Evolutionary conservation across 1,284 basidiomycete species (phyloP), one percentile per base, ranked within the genome.

Genomic region (Leccinum subfulvum): DNA sequence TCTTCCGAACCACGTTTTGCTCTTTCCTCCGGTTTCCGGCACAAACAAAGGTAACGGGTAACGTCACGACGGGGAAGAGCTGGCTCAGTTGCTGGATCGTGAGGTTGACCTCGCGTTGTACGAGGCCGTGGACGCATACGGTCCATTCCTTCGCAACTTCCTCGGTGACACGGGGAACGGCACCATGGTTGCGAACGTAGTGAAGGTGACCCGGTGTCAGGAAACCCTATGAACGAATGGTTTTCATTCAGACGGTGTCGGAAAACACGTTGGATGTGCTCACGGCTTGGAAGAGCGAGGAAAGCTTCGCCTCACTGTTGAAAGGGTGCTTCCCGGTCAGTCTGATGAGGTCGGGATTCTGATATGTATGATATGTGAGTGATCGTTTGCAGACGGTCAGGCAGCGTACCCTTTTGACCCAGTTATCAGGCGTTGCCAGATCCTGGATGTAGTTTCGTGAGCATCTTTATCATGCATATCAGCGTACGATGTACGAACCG

Each of bases 1-100:
- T 81, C 69, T 89, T 85, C 4, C 78, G 78, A n/a, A 89, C 81
- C 59, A 87, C 77, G 68, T 90, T 90, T 68, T 90, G 88, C 67
- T 90, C 88, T 69, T 87, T 88, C 11, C 88, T 78, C 3, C 88
- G 75, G 72, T 90, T 90, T 1, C 88, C 88, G 1, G 88, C 88
- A 65, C 88, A 90, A 1, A 86, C 85, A 16, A 90, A 71, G 0
- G 88, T 90, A 47, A 89, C 80, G 3, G 88, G 88, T 3, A 88
- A 66, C 0, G 87, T 89, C 6, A 89, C 81, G 1, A 83, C 77
- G 6, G 78, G 73, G 66, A 89, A 88, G 33, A 69, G 75, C 14
- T 71, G 71, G 60, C 79, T 79, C 18, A 88, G 76, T 58, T 85
- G 79, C 13, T 74, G 69, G 11, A 87, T 66, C 1, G 80, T 78